Evolutionary conservation across 2,329 filamentous ascomycete genomes (phyloP).

Genomic region (Bipolaris victoriae): DNA sequence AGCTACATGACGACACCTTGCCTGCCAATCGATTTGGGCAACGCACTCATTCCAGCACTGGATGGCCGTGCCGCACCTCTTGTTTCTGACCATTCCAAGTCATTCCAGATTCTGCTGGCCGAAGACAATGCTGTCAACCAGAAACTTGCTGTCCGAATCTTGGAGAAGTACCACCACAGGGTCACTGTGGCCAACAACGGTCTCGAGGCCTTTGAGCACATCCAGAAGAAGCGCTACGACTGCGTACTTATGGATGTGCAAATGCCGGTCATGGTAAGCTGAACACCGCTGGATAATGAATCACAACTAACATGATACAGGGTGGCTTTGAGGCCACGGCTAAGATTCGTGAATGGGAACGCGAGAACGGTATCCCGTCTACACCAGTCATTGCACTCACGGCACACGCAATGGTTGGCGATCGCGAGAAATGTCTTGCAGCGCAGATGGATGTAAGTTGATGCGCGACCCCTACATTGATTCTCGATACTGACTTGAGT

Average conservation of each 20-base stretch:
- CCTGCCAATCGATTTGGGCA: conserved; percentile 89
- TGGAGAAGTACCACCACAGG: conserved; percentile 94
- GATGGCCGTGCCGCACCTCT: conserved; percentile 92
- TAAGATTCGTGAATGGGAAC: conserved; percentile 95
- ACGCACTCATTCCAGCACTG: conserved; percentile 92
- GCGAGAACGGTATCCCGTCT: conserved; percentile 75
- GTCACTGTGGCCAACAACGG: conserved; percentile 96
- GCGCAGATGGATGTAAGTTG: conserved; percentile 83
- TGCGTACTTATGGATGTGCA: conserved; percentile 99
- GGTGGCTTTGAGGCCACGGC: conserved; percentile 96
- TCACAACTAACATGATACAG: conserved; percentile 56
- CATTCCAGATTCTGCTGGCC: conserved; percentile 91
- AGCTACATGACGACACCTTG: conserved; percentile 99
- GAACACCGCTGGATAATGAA: background rate
- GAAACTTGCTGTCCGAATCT: conserved; percentile 90
- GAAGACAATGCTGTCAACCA: conserved; percentile 99
- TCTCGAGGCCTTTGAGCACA: conserved; percentile 87
- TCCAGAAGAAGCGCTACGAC: conserved; percentile 91
- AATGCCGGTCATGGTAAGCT: conserved; percentile 95
- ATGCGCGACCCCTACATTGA: no score
- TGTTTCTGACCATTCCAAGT: conserved; percentile 90
- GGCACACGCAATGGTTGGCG: conserved; percentile 97
- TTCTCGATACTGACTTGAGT: conserved; percentile 19
- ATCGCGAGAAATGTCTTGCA: conserved; percentile 96
- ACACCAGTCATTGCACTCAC: conserved; percentile 97